phyloP scores from a whole-genome alignment of 371 early-diverging fungal genomes.

The Actinomortierella ambigua region DNA sequence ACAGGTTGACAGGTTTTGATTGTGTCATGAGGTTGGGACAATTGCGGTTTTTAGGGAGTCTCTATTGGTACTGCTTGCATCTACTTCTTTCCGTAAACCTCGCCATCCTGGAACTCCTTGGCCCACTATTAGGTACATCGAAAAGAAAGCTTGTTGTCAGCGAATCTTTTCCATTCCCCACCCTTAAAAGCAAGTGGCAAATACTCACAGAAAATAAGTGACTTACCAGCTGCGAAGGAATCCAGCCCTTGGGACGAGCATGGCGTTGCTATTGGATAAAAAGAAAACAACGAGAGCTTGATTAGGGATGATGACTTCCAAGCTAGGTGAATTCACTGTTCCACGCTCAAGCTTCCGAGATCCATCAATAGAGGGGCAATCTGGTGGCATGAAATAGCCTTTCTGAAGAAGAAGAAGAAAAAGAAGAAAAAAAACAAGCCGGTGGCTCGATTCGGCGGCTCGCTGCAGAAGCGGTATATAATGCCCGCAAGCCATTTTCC shows the following conservation, averaged over 20 bases:
- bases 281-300: not conserved
- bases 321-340: not conserved
- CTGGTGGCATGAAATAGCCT: no score
- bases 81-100: slow-evolving; percentile 48
- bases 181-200: no score
- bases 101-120: slow-evolving; percentile 71
- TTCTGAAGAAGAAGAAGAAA: no score
- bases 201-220: slow-evolving; percentile 1
- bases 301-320: not conserved
- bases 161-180: no score
- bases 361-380: no score
- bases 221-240: slow-evolving; percentile 79
- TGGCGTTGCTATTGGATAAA: slow-evolving; percentile 52
- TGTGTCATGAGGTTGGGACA: no score
- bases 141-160: slow-evolving; percentile 1
- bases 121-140: slow-evolving; percentile 59
- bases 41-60: no score
- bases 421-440: no score
- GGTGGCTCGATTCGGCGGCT: no score
- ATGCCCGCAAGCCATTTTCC: no score
- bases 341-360: not conserved
- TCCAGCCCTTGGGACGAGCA: slow-evolving; percentile 77
- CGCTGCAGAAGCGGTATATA: no score
- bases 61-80: not conserved
- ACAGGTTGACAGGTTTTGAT: no score